Evolutionary conservation across 768 basidiomycete genomes (phyloP).

Genomic region (Auricularia sp.): DNA sequence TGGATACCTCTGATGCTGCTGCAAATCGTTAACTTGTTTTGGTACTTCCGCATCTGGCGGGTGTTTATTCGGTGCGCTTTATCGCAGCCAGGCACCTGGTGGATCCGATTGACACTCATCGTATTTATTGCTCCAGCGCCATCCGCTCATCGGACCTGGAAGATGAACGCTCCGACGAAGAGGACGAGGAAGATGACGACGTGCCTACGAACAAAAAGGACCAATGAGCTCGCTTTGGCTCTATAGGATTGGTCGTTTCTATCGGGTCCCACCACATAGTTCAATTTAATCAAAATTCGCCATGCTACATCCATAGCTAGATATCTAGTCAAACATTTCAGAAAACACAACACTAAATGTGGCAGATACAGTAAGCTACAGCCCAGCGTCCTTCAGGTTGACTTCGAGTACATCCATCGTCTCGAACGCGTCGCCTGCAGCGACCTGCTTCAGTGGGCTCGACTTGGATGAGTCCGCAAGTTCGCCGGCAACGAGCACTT

Average conservation of each 20-base stretch:
- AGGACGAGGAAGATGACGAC: slow-evolving; percentile 41
- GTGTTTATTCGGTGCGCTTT: slow-evolving; percentile 57
- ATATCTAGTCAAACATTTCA: background rate
- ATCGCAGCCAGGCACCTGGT: too few relatives aligned
- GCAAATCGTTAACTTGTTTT: slow-evolving; percentile 82
- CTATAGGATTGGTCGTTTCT: too few relatives aligned
- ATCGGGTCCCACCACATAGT: too few relatives aligned
- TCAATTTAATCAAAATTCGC: background rate
- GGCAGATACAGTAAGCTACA: background rate
- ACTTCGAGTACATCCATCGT: slow-evolving; percentile 32
- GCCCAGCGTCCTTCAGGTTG: slow-evolving; percentile 13
- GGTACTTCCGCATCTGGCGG: slow-evolving; percentile 79
- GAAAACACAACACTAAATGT: background rate
- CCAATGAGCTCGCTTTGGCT: background rate
- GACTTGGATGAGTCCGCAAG: slow-evolving; percentile 36
- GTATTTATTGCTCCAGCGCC: slow-evolving; percentile 33
- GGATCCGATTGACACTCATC: too few relatives aligned
- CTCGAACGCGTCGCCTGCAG: slow-evolving; percentile 30
- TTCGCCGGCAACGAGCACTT: slow-evolving; percentile 39
- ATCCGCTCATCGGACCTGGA: slow-evolving; percentile 34
- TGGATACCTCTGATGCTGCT: slow-evolving; percentile 65
- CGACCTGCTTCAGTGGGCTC: slow-evolving; percentile 16
- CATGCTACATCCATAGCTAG: background rate
- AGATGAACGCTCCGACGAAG: slow-evolving; percentile 68
- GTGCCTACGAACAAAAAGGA: slow-evolving; percentile 3